A percentile compares a stretch with the other conserved stretches of the same genome.
phyloP scores from a whole-genome alignment of 2,329 filamentous ascomycete genomes.

The Hypomyces perniciosus region DNA sequence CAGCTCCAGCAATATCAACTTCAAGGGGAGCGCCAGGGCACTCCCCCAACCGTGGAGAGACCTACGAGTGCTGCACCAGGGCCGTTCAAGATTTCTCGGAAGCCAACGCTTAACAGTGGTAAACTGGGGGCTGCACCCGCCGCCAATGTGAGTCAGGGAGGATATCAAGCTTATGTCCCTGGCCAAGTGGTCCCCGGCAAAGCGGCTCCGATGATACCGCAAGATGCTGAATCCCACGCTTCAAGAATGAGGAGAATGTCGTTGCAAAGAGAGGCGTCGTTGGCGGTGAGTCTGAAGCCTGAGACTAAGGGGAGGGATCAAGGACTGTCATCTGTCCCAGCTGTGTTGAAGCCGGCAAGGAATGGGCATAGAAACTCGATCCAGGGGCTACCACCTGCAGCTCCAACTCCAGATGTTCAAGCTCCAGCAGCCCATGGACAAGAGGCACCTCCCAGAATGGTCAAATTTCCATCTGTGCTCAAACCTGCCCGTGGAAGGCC shows the following conservation, averaged over 20 bases:
- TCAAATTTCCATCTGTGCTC: constrained; percentile 16
- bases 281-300: constrained; percentile 17
- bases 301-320: background rate
- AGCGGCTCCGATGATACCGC: background rate
- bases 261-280: constrained; percentile 21
- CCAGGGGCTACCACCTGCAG: background rate
- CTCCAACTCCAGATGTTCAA: background rate
- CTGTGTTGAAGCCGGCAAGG: constrained; percentile 10
- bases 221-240: background rate
- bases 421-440: background rate
- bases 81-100: constrained; percentile 15
- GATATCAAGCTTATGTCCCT: constrained; percentile 14
- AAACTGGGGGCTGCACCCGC: background rate
- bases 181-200: constrained; percentile 3
- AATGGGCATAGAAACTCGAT: constrained; percentile 4
- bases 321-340: constrained; percentile 6
- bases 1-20: constrained; percentile 3
- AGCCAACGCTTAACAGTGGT: constrained; percentile 8
- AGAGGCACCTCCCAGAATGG: constrained; percentile 2
- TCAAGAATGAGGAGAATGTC: constrained; percentile 14
- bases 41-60: background rate
- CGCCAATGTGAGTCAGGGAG: background rate
- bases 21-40: background rate
- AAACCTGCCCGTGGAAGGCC: constrained; percentile 14
- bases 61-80: background rate